phyloP scores from a whole-genome alignment of 768 basidiomycete species.

The Crassisporium funariophilum region DNA sequence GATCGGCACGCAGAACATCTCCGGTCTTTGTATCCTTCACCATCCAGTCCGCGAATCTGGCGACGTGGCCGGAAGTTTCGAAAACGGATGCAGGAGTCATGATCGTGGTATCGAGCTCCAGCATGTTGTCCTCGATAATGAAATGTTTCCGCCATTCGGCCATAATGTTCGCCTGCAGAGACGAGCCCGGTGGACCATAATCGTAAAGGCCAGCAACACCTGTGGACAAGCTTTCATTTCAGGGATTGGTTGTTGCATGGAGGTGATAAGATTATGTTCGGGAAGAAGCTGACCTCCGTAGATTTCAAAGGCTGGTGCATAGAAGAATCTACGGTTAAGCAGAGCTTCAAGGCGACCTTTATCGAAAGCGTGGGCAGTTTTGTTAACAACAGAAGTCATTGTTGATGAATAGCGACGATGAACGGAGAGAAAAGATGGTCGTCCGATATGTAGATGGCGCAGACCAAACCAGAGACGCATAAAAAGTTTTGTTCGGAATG shows the following conservation, averaged over 20 bases:
- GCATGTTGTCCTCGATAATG: conserved; percentile 98
- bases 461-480: conserved; percentile 29
- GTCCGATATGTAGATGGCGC: conserved; percentile 24
- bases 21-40: conserved; percentile 94
- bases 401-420: conserved; percentile 32
- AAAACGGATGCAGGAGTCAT: conserved; percentile 96
- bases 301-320: conserved; percentile 97
- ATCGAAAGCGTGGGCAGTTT: conserved; percentile 84
- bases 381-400: conserved; percentile 60
- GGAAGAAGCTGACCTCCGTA: conserved; percentile 91
- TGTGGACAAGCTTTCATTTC: conserved; percentile 29
- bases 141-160: conserved; percentile 97
- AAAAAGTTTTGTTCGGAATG: conserved; percentile 23
- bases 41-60: conserved; percentile 99
- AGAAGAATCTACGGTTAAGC: conserved; percentile 93
- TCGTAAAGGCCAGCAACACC: conserved; percentile 98
- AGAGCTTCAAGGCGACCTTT: conserved; percentile 83
- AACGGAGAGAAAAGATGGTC: conserved; percentile 30
- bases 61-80: conserved; percentile 96
- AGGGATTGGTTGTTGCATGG: conserved; percentile 1
- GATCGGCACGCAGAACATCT: conserved; percentile 95
- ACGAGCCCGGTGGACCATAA: conserved; percentile 95
- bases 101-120: conserved; percentile 96
- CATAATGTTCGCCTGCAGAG: conserved; percentile 96
- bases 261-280: background rate